A percentile compares a stretch with the other conserved stretches of the same genome.
phyloP scores from a whole-genome alignment of 2,329 filamentous ascomycete genomes.

The Botryotinia globosa region DNA sequence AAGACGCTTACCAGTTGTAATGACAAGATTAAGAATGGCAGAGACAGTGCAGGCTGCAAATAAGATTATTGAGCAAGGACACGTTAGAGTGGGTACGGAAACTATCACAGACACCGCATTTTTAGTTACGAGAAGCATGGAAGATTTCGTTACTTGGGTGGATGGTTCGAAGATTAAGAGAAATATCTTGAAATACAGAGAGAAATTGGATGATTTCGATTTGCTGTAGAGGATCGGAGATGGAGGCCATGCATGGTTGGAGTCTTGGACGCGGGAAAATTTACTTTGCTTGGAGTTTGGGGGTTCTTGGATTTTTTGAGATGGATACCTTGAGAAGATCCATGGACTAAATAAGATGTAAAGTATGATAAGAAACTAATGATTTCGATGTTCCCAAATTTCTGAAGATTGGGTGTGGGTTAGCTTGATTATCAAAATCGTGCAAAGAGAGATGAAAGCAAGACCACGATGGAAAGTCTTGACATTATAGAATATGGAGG shows the following conservation, averaged over 20 bases:
- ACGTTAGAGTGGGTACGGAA: constrained; percentile 87
- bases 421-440: background rate
- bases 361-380: constrained; percentile 2
- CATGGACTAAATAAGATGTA: background rate
- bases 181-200: constrained; percentile 90
- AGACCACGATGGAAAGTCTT: background rate
- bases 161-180: constrained; percentile 96
- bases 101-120: constrained; percentile 88
- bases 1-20: constrained; percentile 79
- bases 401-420: background rate
- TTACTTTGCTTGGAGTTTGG: constrained; percentile 9
- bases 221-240: constrained; percentile 56
- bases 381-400: background rate
- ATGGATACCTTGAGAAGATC: background rate
- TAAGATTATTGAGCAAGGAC: constrained; percentile 89
- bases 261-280: constrained; percentile 12
- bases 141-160: constrained; percentile 96
- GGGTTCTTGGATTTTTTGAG: background rate
- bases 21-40: constrained; percentile 88
- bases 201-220: constrained; percentile 95
- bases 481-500: background rate
- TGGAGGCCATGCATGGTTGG: background rate
- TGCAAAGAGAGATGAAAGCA: background rate
- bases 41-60: constrained; percentile 82
- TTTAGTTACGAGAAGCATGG: constrained; percentile 82